A percentile compares a stretch with the other conserved stretches of the same genome.
Evolutionary conservation across 257 asterid genomes (phyloP).

Genomic region (Solanum peruvianum): DNA sequence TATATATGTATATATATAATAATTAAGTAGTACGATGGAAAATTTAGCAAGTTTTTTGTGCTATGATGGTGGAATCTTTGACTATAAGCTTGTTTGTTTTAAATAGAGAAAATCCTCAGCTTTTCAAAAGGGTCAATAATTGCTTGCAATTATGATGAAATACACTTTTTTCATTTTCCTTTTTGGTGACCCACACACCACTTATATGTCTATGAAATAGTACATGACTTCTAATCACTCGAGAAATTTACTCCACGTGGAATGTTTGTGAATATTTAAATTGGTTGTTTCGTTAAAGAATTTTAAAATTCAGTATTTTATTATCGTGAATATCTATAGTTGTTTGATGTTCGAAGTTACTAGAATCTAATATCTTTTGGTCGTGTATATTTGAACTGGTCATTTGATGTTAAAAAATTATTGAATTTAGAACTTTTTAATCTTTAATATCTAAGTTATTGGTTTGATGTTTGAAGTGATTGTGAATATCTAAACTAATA

Average conservation of each 20-base stretch:
- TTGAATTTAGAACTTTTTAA: neutral
- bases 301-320: neutral
- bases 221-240: neutral
- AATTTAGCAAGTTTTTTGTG: neutral
- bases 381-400: neutral
- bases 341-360: neutral
- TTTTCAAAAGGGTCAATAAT: constrained; percentile 37
- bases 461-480: neutral
- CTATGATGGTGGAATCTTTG: neutral
- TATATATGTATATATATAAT: too few relatives aligned
- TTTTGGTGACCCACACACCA: neutral
- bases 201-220: neutral
- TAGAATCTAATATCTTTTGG: neutral
- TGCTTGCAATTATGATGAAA: constrained; percentile 32
- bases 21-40: neutral
- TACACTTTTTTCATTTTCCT: constrained; percentile 11
- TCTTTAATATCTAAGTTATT: neutral
- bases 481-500: neutral
- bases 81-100: neutral
- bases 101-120: neutral
- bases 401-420: neutral
- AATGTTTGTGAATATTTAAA: neutral
- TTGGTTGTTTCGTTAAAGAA: neutral
- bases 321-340: neutral
- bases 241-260: neutral